Conservation (phyloP, 192 early-diverging fungal species). For the Rhizoclosmatium sp. region DNA sequence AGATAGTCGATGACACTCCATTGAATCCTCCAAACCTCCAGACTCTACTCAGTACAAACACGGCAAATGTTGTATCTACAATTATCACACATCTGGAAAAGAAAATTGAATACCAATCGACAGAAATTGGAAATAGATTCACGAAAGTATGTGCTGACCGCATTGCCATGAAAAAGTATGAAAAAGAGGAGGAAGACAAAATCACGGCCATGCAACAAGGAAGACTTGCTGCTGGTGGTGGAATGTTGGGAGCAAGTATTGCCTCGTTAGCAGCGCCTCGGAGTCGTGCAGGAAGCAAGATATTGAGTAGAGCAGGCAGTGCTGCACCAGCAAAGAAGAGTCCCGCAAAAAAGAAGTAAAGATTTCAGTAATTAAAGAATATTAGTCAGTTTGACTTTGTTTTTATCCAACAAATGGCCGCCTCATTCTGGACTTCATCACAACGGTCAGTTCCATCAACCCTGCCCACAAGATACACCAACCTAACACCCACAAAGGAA, state of each 20-base stretch:
- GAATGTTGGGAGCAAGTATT: not conserved
- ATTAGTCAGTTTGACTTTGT: not conserved
- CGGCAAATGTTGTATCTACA: not conserved
- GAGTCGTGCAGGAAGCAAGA: not conserved
- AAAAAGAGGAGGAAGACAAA: constrained; percentile 32
- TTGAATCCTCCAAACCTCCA: constrained; percentile 1
- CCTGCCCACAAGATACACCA: not conserved
- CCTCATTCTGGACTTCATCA: constrained; percentile 37
- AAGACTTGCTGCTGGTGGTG: not conserved
- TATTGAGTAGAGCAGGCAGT: not conserved
- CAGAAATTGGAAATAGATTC: not conserved
- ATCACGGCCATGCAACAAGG: not conserved
- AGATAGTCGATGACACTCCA: constrained; percentile 4
- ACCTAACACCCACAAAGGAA: not conserved
- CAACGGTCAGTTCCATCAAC: constrained; percentile 7
- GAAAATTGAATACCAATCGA: constrained; percentile 16
- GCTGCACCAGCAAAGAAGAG: not conserved
- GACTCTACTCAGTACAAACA: not conserved
- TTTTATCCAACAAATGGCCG: not conserved
- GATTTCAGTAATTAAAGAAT: not conserved
- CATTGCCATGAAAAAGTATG: constrained; percentile 20
- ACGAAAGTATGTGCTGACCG: constrained; percentile 10
- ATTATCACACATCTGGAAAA: constrained; percentile 2
- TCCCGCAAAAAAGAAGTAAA: not conserved
- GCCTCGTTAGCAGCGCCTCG: not conserved